Percentiles rank a stretch among this genome's conserved stretches.
phyloP scores from a whole-genome alignment of 148 eudicot species.

The Mesembryanthemum crystallinum region DNA sequence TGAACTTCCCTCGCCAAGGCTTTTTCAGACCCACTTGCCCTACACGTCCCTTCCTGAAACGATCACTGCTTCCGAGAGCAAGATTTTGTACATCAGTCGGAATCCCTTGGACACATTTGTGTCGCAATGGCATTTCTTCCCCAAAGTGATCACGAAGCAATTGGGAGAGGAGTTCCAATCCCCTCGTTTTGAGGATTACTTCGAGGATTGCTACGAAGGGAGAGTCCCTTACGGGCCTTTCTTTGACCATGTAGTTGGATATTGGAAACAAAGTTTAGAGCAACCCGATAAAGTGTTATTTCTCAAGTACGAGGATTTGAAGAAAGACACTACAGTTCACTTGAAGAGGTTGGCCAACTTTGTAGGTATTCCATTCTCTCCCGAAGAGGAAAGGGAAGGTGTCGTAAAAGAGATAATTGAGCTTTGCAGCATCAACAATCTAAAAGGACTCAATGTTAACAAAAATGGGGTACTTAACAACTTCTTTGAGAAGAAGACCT shows the following conservation, averaged over 20 bases:
- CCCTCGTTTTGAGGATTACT: slow-evolving; percentile 11
- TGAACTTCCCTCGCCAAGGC: slow-evolving; percentile 19
- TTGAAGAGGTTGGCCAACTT: slow-evolving; percentile 26
- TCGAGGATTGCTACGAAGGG: slow-evolving; percentile 14
- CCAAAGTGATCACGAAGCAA: not conserved
- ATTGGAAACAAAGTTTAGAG: slow-evolving; percentile 20
- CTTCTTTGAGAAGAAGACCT: slow-evolving; percentile 11
- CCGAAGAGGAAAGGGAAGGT: slow-evolving; percentile 20
- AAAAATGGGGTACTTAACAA: slow-evolving; percentile 12
- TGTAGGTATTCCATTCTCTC: slow-evolving; percentile 21
- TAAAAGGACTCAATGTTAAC: slow-evolving; percentile 24
- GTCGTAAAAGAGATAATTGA: slow-evolving; percentile 19
- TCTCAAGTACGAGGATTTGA: slow-evolving; percentile 32
- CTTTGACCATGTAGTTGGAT: slow-evolving; percentile 20
- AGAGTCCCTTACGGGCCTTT: slow-evolving; percentile 1
- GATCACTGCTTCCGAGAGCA: slow-evolving; percentile 2
- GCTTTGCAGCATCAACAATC: slow-evolving; percentile 21
- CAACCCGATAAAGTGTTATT: slow-evolving; percentile 21
- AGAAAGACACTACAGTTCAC: not conserved
- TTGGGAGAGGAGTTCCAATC: not conserved
- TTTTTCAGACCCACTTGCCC: slow-evolving; percentile 15
- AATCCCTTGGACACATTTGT: slow-evolving; percentile 24
- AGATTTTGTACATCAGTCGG: slow-evolving; percentile 17
- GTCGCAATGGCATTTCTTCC: slow-evolving; percentile 4
- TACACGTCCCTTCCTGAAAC: slow-evolving; percentile 20